Percentiles rank a stretch among this genome's conserved stretches.
Conservation (phyloP, 192 early-diverging fungal species). For the Backusella tarrabulga region DNA sequence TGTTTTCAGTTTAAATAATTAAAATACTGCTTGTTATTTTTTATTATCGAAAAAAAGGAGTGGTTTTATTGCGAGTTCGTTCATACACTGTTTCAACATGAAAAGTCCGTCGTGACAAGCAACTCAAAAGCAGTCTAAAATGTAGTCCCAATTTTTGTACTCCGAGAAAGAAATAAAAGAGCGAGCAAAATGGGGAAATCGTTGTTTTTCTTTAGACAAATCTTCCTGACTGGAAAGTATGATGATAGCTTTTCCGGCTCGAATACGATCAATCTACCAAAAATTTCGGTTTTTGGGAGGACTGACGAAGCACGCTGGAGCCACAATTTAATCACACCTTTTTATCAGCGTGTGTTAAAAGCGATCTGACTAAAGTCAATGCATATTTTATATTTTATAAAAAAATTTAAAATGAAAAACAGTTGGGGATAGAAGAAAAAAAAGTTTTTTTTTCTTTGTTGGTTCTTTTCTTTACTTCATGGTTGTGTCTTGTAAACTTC, state of each 20-base stretch:
- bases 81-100: not conserved
- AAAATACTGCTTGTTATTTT: too few relatives aligned
- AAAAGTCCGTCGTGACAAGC: not conserved
- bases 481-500: not conserved
- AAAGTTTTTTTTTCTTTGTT: not conserved
- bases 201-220: not conserved
- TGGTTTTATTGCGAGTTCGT: too few relatives aligned
- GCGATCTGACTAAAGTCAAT: not conserved
- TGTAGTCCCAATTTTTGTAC: not conserved
- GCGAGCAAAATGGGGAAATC: not conserved
- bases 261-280: conserved; percentile 4
- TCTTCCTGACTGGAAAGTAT: conserved; percentile 9
- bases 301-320: conserved; percentile 3
- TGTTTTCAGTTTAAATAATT: too few relatives aligned
- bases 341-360: conserved; percentile 4
- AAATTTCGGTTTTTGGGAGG: not conserved
- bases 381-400: not conserved
- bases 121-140: not conserved
- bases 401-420: not conserved
- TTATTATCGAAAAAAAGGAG: too few relatives aligned
- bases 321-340: not conserved
- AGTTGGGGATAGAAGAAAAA: not conserved
- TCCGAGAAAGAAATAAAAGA: not conserved
- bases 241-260: conserved; percentile 7
- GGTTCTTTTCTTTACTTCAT: not conserved